phyloP scores from a whole-genome alignment of 805 yeast genomes.

The Saturnispora diversa region DNA sequence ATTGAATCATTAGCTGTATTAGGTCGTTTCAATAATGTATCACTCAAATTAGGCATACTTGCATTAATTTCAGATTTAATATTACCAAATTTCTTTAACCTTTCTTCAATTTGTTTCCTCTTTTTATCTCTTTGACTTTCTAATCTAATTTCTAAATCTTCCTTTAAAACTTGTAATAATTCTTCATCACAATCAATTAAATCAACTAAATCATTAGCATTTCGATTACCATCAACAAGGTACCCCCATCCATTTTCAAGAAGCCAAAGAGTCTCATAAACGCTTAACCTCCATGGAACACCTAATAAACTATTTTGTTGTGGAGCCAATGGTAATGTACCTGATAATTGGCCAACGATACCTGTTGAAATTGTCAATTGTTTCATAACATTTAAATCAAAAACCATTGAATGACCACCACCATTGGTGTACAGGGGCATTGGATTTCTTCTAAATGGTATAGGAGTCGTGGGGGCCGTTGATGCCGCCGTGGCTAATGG shows the following conservation, averaged over 20 bases:
- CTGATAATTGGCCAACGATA: constrained; percentile 68
- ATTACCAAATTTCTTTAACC: constrained; percentile 13
- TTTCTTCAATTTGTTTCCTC: constrained; percentile 12
- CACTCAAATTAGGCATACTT: constrained; percentile 16
- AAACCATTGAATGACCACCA: constrained; percentile 35
- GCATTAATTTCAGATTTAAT: constrained; percentile 7
- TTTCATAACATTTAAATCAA: constrained; percentile 46
- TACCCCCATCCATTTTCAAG: constrained; percentile 26
- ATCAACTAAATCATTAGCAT: constrained; percentile 4
- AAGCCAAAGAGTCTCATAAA: constrained; percentile 69
- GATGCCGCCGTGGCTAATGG: constrained; percentile 11
- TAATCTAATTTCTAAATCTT: constrained; percentile 11
- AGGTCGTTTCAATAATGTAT: constrained; percentile 7
- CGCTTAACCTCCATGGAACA: constrained; percentile 63
- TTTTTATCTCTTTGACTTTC: constrained; percentile 13
- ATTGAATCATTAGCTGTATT: constrained; percentile 1
- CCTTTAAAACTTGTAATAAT: constrained; percentile 1
- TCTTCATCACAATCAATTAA: constrained; percentile 2
- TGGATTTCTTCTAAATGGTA: not conserved
- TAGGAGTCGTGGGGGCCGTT: not conserved
- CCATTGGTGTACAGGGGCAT: constrained; percentile 1
- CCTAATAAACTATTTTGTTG: constrained; percentile 89
- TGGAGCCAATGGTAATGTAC: constrained; percentile 83
- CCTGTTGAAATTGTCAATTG: constrained; percentile 47
- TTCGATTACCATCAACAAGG: constrained; percentile 12